Percentiles rank a stretch among this genome's conserved stretches.
Conservation (phyloP, 2,329 filamentous ascomycete genomes). For the Boeremia exigua region DNA sequence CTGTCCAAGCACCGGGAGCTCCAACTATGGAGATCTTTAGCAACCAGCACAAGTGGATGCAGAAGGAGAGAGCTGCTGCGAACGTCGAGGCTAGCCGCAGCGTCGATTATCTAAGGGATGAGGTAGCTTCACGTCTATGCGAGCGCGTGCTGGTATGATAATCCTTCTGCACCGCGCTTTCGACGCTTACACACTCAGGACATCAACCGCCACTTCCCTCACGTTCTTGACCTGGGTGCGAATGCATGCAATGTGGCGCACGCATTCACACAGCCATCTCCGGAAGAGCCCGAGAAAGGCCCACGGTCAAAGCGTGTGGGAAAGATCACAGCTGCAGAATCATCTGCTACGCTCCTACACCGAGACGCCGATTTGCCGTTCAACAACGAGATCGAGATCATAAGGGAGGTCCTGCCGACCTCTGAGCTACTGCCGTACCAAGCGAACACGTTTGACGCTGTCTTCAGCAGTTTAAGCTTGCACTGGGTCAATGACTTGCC, state of each 20-base stretch:
- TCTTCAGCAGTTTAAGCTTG: slow-evolving; percentile 85
- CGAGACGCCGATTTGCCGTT: slow-evolving; percentile 78
- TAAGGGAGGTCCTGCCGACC: slow-evolving; percentile 74
- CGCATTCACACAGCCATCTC: slow-evolving; percentile 68
- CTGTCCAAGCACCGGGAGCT: slow-evolving; percentile 76
- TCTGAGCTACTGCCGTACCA: slow-evolving; percentile 79
- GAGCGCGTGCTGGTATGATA: slow-evolving; percentile 77
- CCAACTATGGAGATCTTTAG: slow-evolving; percentile 93
- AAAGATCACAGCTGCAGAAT: slow-evolving; percentile 80
- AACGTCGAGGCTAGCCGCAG: slow-evolving; percentile 74
- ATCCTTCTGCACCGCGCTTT: not conserved
- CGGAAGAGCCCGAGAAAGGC: slow-evolving; percentile 66
- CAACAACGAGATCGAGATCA: slow-evolving; percentile 75
- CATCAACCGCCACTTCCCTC: slow-evolving; percentile 85
- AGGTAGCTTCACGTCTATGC: slow-evolving; percentile 82
- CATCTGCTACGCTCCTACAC: slow-evolving; percentile 77
- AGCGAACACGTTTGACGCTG: slow-evolving; percentile 81
- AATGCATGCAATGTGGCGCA: slow-evolving; percentile 95
- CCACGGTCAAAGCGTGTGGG: slow-evolving; percentile 75
- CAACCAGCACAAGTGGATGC: slow-evolving; percentile 81
- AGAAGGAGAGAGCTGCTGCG: slow-evolving; percentile 83
- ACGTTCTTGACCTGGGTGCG: slow-evolving; percentile 89
- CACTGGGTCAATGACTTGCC: slow-evolving; percentile 99
- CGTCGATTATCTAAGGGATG: slow-evolving; percentile 92
- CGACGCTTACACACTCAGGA: slow-evolving; percentile 62